Evolutionary conservation across 768 basidiomycete species (phyloP).

Genomic region (Termitomyces bulborhizus): DNA sequence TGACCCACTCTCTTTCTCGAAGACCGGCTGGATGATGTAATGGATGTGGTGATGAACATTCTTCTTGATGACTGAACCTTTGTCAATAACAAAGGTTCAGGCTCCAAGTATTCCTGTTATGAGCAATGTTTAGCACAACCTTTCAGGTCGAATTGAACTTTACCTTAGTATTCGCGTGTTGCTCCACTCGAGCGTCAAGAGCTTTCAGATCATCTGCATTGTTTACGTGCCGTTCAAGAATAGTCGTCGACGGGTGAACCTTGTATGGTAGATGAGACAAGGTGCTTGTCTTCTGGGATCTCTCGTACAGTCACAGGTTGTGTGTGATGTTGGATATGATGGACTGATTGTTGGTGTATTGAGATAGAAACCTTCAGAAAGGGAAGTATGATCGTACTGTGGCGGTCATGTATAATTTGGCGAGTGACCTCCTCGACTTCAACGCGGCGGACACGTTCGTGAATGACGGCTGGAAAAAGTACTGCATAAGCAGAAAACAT

Average conservation of each 20-base stretch:
- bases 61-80: constrained; percentile 4
- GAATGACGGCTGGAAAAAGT: constrained; percentile 18
- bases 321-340: constrained; percentile 32
- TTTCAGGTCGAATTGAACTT: not conserved
- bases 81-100: constrained; percentile 2
- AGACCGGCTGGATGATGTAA: constrained; percentile 6
- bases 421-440: constrained; percentile 26
- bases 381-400: constrained; percentile 18
- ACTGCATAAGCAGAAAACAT: not conserved
- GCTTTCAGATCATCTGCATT: not conserved
- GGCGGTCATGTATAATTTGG: constrained; percentile 26
- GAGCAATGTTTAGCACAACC: not conserved
- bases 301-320: constrained; percentile 25
- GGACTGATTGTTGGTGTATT: constrained; percentile 17
- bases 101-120: constrained; percentile 1
- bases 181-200: not conserved
- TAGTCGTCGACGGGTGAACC: not conserved
- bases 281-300: constrained; percentile 18
- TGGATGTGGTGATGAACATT: constrained; percentile 7
- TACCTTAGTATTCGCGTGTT: not conserved
- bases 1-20: constrained; percentile 7
- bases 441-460: constrained; percentile 21
- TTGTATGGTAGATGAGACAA: not conserved
- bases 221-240: constrained; percentile 2
- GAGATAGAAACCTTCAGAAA: not conserved